Base-by-base conservation (phyloP, 1,284 basidiomycete genomes). In the Apiotrichum porosum region DNA sequence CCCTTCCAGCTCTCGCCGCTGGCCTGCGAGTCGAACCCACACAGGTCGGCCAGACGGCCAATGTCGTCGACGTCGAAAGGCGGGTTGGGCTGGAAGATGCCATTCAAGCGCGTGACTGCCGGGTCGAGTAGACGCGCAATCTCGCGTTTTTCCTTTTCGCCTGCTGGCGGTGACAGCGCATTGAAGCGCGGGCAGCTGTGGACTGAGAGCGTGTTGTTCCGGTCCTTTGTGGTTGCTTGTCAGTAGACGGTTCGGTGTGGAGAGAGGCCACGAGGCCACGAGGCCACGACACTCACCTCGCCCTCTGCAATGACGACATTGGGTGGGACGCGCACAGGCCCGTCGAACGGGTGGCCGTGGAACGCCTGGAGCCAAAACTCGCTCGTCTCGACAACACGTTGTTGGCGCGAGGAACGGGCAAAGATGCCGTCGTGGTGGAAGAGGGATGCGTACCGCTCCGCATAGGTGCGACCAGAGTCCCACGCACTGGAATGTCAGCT, bases 161-260 rank as follows among this genome's bases (percentile, higher is more conserved):
- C 37, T 4, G 28, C 31, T 0, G 46, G 37, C 19, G 39, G 30
- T 18, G 14, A 8, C n/a, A 42, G 44, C 9, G 48, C 38, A 15
- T 79, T 78, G 2, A 80, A 80, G 13, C 80, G 79, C 2, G 81
- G 79, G 57, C 88, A 92, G 74, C 80, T 81, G 38, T 72, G 71
- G 51, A 84, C 80, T 45, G 86, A 80, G 1, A 92, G 77, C 0
- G 88, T 91, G 61, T 86, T 80, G 64, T 91, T 90, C 22, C 72
- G 71, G 74, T 79, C 47, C 44, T 55, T 41, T 19, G 15, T 23
- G n/a, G n/a, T n/a, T n/a, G n/a, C n/a, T n/a, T n/a, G 24, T 49
- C 17, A 49, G 51, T 45, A 28, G 26, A 18, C 12, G 9, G 10
- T n/a, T 26, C 35, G 17, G 9, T 8, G 19, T 37, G n/a, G n/a